Evolutionary conservation across 495 filamentous ascomycete genomes (phyloP), one percentile per base, ranked within the genome.

Genomic region (Parathielavia hyrcaniae): DNA sequence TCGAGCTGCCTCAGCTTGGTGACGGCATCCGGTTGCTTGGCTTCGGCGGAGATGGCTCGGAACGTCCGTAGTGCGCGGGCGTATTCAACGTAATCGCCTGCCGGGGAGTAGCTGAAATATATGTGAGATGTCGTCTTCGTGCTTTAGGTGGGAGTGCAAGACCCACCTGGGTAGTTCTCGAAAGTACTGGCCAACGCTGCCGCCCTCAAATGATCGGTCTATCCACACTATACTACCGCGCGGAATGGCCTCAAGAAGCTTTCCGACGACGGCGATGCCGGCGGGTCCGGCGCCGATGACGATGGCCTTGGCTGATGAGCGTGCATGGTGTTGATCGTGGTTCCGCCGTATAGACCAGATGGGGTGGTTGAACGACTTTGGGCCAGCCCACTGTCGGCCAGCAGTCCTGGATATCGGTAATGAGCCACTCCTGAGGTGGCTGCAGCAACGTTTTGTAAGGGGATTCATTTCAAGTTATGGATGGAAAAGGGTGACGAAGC

Each of bases 181-280:
- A 50, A 63, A 65, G 5, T 38, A 30, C 14, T 43, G 17, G 14
- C 54, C 54, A 39, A 67, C 54, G 14, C 55, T 53, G 9, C 65
- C 65, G 10, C 58, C 60, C 4, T 46, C n/a, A 32, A 67, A 67
- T 0, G 36, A 16, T 14, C 12, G 32, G 44, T 67, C 65, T 10
- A 67, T 32, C 65, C 65, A 67, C 19, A 62, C 58, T n/a, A 67
- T 57, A 22, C 55, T 65, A 30, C 58, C 58, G 8, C 44, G 30
- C 14, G 44, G 41, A 11, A 59, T 17, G 36, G 32, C 12, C 26
- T 63, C 55, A 5, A 67, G 55, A 13, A 67, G 49, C n/a, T 63
- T 64, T 5, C 62, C 65, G 53, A 67, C 65, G 12, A 46, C 60
- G n/a, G 62, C 65, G 23, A 67, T 63, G 11, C 65, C 65, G 17